phyloP scores from a whole-genome alignment of 2,329 filamentous ascomycete genomes.

The Aureobasidium musti region DNA sequence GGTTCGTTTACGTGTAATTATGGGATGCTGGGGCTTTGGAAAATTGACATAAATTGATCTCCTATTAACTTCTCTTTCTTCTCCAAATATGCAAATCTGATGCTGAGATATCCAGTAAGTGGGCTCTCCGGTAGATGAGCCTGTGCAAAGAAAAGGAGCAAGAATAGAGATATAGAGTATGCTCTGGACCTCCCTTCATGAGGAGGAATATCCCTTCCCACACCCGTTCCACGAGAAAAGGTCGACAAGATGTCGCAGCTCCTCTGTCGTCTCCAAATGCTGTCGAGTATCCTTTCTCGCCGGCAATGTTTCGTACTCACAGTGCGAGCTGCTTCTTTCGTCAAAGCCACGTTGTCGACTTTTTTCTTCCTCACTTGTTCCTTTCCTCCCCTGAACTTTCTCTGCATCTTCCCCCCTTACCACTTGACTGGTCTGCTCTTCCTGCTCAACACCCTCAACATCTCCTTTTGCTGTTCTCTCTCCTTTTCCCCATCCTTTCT shows the following conservation, averaged over 20 bases:
- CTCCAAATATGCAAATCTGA: neutral
- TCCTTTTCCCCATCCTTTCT: neutral
- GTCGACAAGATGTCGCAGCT: neutral
- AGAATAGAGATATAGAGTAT: neutral
- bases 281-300: neutral
- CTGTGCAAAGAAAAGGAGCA: no score
- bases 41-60: neutral
- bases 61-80: neutral
- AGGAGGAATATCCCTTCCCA: neutral
- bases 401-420: neutral
- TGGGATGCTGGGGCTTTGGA: neutral
- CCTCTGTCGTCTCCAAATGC: neutral
- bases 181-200: neutral
- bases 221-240: neutral
- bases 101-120: neutral
- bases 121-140: neutral
- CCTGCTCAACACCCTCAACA: neutral
- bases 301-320: neutral
- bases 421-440: neutral
- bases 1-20: conserved; percentile 17
- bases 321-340: neutral
- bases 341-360: neutral
- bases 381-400: neutral
- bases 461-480: neutral
- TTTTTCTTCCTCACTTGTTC: neutral